These are phyloP conservation scores for Coemansia sp. DNA, from an alignment of 192 early-diverging fungal genomes.

Conservation along the genomic window DNA sequence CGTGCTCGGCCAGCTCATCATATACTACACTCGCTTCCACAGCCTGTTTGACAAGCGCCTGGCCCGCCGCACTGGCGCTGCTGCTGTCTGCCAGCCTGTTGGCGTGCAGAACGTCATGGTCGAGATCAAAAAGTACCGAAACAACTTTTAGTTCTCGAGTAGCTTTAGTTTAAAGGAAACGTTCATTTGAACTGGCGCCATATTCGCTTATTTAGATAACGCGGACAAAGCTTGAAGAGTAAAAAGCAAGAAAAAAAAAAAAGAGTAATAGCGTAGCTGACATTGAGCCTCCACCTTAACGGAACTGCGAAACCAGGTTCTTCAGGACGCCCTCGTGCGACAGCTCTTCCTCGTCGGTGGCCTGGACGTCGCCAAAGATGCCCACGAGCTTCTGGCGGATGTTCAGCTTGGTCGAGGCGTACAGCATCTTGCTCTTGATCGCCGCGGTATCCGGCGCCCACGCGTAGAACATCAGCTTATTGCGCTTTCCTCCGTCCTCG, in stretches of 20 bases:
- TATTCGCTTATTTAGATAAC: neutral
- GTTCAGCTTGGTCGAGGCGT: slow-evolving; percentile 80
- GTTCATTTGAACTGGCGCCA: neutral
- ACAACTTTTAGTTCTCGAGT: slow-evolving; percentile 51
- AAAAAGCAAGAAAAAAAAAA: slow-evolving; percentile 1
- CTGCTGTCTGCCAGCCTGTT: slow-evolving; percentile 60
- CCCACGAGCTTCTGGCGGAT: slow-evolving; percentile 73
- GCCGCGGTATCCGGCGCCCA: slow-evolving; percentile 85
- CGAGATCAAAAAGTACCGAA: slow-evolving; percentile 89
- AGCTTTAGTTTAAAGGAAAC: neutral
- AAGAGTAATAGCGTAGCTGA: slow-evolving; percentile 6
- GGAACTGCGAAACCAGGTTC: slow-evolving; percentile 45
- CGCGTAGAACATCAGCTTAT: slow-evolving; percentile 82
- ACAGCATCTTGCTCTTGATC: slow-evolving; percentile 86
- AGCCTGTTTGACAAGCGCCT: slow-evolving; percentile 75
- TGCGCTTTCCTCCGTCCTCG: slow-evolving; percentile 60
- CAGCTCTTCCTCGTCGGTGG: slow-evolving; percentile 78
- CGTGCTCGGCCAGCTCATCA: slow-evolving; percentile 80
- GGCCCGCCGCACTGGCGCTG: slow-evolving; percentile 46
- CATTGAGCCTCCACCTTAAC: too few relatives aligned
- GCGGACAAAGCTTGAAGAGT: neutral
- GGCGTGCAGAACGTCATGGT: slow-evolving; percentile 93
- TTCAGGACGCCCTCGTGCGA: slow-evolving; percentile 67
- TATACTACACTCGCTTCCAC: slow-evolving; percentile 91
- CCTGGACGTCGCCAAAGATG: slow-evolving; percentile 75